Percentiles rank a stretch among this genome's conserved stretches.
These are phyloP conservation scores for Magnaporthiopsis rhizophila DNA, from an alignment of 2,329 filamentous ascomycete species.

Conservation along the genomic window DNA sequence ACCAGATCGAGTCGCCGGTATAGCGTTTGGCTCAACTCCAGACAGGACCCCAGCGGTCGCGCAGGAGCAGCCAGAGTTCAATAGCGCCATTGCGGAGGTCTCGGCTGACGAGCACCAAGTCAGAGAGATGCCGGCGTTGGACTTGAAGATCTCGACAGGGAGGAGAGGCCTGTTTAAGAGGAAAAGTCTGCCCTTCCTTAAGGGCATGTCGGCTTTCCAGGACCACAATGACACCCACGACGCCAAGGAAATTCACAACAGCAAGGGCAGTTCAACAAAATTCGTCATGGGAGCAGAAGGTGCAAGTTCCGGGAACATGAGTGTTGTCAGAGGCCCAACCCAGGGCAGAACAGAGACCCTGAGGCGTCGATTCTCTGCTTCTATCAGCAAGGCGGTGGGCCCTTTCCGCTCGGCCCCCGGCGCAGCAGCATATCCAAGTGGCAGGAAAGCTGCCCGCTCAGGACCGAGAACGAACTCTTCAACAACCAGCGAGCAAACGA, in stretches of 20 bases:
- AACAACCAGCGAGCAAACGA: constrained; percentile 8
- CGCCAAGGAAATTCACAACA: neutral
- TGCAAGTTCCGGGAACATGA: neutral
- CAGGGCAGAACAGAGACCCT: neutral
- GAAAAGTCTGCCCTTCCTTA: neutral
- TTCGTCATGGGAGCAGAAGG: too few relatives aligned
- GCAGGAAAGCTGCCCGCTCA: neutral
- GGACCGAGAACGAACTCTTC: constrained; percentile 9
- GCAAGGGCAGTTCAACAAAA: neutral
- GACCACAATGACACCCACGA: neutral
- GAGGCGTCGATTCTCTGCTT: constrained; percentile 1
- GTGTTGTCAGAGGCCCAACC: neutral
- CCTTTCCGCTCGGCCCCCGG: constrained; percentile 1
- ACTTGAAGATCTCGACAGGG: neutral
- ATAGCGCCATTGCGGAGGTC: neutral
- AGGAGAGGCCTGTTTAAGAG: neutral
- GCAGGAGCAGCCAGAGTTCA: neutral
- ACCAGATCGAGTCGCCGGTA: neutral
- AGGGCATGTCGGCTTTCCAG: neutral
- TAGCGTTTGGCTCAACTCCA: neutral
- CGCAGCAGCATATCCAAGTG: neutral
- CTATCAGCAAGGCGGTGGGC: neutral
- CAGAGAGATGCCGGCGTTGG: neutral
- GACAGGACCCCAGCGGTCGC: neutral
- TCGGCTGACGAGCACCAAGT: neutral